phyloP scores from a whole-genome alignment of 2,329 filamentous ascomycete genomes.

The Malbranchea cinnamomea region DNA sequence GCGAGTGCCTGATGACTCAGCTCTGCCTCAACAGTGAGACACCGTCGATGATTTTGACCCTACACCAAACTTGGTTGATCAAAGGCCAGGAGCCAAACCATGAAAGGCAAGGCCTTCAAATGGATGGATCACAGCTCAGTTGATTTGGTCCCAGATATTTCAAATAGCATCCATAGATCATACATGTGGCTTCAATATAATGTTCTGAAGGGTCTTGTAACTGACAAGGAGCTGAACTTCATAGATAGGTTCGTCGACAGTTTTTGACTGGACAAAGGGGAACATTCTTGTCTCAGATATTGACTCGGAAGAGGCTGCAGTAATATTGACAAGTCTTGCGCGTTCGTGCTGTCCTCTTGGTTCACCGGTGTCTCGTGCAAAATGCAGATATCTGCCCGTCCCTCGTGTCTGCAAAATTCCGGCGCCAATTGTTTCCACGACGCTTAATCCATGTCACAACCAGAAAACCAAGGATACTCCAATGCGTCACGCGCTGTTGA shows the following conservation, averaged over 20 bases:
- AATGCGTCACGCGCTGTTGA: conserved; percentile 17
- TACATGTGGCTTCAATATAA: conserved; percentile 5
- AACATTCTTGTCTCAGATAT: conserved; percentile 9
- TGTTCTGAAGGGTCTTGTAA: conserved; percentile 7
- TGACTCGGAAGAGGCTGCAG: conserved; percentile 4
- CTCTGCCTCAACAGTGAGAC: no score
- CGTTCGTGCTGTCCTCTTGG: no score
- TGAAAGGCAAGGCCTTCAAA: conserved; percentile 3
- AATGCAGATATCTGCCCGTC: no score
- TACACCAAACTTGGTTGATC: conserved; percentile 1
- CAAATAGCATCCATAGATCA: conserved; percentile 6
- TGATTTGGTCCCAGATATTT: conserved; percentile 6
- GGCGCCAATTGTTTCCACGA: conserved; percentile 1
- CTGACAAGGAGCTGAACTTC: conserved; percentile 5
- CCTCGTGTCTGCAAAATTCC: no score
- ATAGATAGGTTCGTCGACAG: conserved; percentile 5
- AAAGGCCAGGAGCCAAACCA: conserved; percentile 2
- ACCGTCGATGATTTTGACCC: no score
- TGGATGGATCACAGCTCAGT: conserved; percentile 4
- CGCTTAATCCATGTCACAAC: conserved; percentile 6
- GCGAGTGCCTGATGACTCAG: no score
- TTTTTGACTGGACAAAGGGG: conserved; percentile 7
- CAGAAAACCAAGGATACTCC: conserved; percentile 17
- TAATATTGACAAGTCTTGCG: conserved; percentile 8
- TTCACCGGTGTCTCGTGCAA: no score